phyloP scores from a whole-genome alignment of 345 rosid genomes.

The Passiflora organensis region DNA sequence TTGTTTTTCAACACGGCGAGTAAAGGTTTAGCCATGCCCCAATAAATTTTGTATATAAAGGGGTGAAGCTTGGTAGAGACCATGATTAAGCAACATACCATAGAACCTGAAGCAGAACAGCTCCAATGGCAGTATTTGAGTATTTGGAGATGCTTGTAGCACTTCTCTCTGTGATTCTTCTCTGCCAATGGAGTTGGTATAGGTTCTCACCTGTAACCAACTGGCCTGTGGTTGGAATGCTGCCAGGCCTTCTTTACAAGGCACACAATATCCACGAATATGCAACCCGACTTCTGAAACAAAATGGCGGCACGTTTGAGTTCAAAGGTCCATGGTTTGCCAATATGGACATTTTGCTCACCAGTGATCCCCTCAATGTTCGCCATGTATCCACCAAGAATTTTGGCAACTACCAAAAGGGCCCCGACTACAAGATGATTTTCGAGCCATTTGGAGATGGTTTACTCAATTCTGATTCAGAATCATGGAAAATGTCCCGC shows the following conservation, averaged over 20 bases:
- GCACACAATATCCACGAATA: conserved; percentile 3
- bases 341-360: conserved; percentile 13
- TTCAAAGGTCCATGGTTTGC: conserved; percentile 14
- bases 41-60: no score
- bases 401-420: conserved; percentile 11
- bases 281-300: conserved; percentile 5
- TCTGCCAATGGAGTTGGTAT: not conserved
- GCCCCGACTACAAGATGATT: conserved; percentile 1
- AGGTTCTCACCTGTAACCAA: not conserved
- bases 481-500: conserved; percentile 4
- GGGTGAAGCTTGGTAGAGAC: no score
- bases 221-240: conserved; percentile 6
- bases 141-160: not conserved
- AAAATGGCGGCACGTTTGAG: conserved; percentile 7
- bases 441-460: conserved; percentile 16
- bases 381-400: conserved; percentile 6
- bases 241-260: conserved; percentile 1
- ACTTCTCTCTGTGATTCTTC: not conserved
- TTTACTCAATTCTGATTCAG: conserved; percentile 7
- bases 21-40: no score
- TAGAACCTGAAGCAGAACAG: no score
- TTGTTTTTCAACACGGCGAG: no score
- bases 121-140: not conserved
- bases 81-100: no score
- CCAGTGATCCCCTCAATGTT: conserved; percentile 9